Evolutionary conservation across 495 filamentous ascomycete species (phyloP).

Genomic region (Immersiella caudata): DNA sequence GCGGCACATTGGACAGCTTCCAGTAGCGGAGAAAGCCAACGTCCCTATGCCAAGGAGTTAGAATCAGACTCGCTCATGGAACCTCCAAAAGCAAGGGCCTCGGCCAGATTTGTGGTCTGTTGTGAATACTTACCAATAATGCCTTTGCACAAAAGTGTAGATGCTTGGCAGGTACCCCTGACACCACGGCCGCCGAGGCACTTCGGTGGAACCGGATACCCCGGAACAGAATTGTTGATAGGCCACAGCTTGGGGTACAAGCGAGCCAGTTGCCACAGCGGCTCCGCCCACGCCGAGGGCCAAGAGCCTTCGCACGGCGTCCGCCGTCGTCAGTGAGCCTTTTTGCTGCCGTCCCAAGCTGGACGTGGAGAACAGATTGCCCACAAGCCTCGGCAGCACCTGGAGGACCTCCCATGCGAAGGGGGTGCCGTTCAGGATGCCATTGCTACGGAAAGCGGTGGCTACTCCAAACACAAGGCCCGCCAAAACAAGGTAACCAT

Average conservation of each 20-base stretch:
- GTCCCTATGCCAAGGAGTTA: conserved; percentile 59
- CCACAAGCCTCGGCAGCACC: conserved; percentile 54
- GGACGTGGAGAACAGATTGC: conserved; percentile 5
- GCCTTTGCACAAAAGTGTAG: conserved; percentile 82
- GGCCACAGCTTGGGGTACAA: conserved; percentile 74
- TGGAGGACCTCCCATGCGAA: conserved; percentile 46
- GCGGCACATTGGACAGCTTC: conserved; percentile 81
- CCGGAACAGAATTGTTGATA: conserved; percentile 69
- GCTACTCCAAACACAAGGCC: conserved; percentile 74
- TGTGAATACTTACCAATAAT: conserved; percentile 86
- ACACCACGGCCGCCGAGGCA: conserved; percentile 65
- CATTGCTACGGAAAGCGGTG: conserved; percentile 81
- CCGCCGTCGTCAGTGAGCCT: background rate
- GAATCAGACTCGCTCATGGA: background rate
- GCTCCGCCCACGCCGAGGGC: conserved; percentile 66
- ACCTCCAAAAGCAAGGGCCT: background rate
- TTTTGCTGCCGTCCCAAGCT: conserved; percentile 2
- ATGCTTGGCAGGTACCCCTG: conserved; percentile 71
- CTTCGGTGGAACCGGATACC: conserved; percentile 24
- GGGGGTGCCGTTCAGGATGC: conserved; percentile 74
- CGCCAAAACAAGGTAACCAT: conserved; percentile 54
- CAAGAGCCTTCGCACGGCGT: conserved; percentile 51
- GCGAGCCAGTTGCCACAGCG: conserved; percentile 64
- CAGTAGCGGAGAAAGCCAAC: conserved; percentile 89
- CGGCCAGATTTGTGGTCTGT: background rate